Base-by-base conservation (phyloP, 1,284 basidiomycete genomes). In the Irpex rosettiformis region DNA sequence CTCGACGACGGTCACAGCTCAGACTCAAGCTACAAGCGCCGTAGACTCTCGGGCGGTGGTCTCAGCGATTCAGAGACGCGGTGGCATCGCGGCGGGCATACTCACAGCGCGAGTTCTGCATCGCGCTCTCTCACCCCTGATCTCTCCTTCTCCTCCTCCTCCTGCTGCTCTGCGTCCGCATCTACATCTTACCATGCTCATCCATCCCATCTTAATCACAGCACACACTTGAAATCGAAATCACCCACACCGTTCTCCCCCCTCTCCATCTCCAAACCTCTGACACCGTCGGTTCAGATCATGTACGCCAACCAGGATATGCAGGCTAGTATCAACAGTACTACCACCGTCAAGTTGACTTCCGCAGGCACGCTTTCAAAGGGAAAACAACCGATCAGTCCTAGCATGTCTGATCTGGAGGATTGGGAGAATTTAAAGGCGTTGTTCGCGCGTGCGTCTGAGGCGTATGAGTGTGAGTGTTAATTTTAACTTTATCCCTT, bases 361-460 rank as follows among this genome's bases (percentile, higher is more conserved):
- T n/a, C n/a, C n/a, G n/a, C n/a, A n/a, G n/a, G n/a, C n/a, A n/a
- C n/a, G n/a, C n/a, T n/a, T n/a, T n/a, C n/a, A n/a, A 57, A 62
- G 21, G 54, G 53, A 37, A 67, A 64, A 47, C 61, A 56, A 33
- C 56, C n/a, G n/a, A n/a, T n/a, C n/a, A n/a, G n/a, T n/a, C n/a
- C 71, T 2, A 78, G 71, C 61, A 57, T 61, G 5, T 58, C 57
- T 6, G 76, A 77, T 60, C 69, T 71, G 52, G 78, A 82, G 57
- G 85, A 88, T 64, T 88, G 86, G 86, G 76, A 82, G 59, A 81
- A 83, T 69, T 71, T 88, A 47, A 86, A 86, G 66, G 82, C 83
- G 58, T 73, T 86, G 10, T 86, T 84, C 66, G 70, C 74, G 1
- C 76, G 77, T 55, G 84, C 84, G 8, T 73, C 78, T 4, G 80